A percentile compares a stretch with the other conserved stretches of the same genome.
phyloP scores from a whole-genome alignment of 2,329 filamentous ascomycete species.

The Fonsecaea pedrosoi region DNA sequence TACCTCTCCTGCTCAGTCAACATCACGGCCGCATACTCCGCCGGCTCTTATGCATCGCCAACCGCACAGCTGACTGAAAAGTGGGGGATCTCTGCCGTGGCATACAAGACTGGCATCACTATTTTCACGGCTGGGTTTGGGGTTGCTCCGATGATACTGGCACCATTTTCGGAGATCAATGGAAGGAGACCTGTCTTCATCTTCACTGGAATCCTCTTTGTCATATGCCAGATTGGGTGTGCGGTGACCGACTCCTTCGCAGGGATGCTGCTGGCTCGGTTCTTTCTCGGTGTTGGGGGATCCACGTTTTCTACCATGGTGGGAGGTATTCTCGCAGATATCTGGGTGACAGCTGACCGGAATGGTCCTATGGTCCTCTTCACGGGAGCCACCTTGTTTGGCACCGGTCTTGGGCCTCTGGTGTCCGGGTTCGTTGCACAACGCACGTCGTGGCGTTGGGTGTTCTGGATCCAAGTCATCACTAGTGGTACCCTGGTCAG shows the following conservation, averaged over 20 bases:
- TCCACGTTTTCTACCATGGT: conserved; percentile 84
- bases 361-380: conserved; percentile 93
- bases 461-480: conserved; percentile 86
- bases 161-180: conserved; percentile 87
- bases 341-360: conserved; percentile 77
- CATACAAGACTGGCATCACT: conserved; percentile 73
- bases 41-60: conserved; percentile 79
- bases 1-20: conserved; percentile 78
- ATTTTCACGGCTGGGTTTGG: conserved; percentile 83
- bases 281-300: conserved; percentile 75
- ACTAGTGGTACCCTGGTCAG: conserved; percentile 68
- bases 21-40: conserved; percentile 77
- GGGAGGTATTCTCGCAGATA: conserved; percentile 87
- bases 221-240: conserved; percentile 70
- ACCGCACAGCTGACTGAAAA: conserved; percentile 68
- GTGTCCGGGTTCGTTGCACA: conserved; percentile 73
- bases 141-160: conserved; percentile 83
- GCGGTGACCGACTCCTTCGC: conserved; percentile 72
- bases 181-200: conserved; percentile 85
- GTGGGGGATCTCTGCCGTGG: conserved; percentile 69
- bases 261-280: conserved; percentile 74
- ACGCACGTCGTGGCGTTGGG: conserved; percentile 78
- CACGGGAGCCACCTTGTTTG: conserved; percentile 75
- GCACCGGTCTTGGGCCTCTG: conserved; percentile 80
- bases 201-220: conserved; percentile 74